These are phyloP conservation scores for Alloteropsis angusta DNA, from an alignment of 202 grass and related monocot species.

Conservation along the genomic window DNA sequence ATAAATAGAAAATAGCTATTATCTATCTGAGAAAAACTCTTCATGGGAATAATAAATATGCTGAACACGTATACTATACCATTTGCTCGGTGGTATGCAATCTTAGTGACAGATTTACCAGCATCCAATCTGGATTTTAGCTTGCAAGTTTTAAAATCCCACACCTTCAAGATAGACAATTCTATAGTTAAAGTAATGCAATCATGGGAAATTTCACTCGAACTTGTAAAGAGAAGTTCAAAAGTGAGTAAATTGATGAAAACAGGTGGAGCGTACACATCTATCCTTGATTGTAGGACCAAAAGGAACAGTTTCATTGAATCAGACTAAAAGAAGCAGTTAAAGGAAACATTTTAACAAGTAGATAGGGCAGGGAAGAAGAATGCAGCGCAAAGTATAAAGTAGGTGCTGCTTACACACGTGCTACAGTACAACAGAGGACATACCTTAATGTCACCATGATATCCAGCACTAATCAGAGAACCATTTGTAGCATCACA, in stretches of 20 bases:
- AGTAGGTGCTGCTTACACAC: not conserved
- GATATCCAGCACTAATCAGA: slow-evolving; percentile 85
- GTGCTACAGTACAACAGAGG: slow-evolving; percentile 1
- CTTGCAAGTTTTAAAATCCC: slow-evolving; percentile 76
- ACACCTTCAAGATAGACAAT: slow-evolving; percentile 48
- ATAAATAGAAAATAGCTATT: slow-evolving; percentile 29
- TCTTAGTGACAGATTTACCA: slow-evolving; percentile 66
- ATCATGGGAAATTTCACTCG: not conserved
- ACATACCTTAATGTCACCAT: slow-evolving; percentile 85
- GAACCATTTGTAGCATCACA: slow-evolving; percentile 81
- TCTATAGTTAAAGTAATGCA: slow-evolving; percentile 16
- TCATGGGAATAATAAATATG: slow-evolving; percentile 17
- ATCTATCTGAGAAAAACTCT: slow-evolving; percentile 5
- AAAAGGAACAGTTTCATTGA: not conserved
- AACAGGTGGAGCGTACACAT: not conserved
- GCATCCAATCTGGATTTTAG: slow-evolving; percentile 67
- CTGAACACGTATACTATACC: slow-evolving; percentile 36
- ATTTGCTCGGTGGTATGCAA: slow-evolving; percentile 84
- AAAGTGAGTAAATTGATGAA: not conserved
- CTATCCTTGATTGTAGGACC: slow-evolving; percentile 16
- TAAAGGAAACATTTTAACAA: not conserved
- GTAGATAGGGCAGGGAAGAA: not conserved
- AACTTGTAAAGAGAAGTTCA: not conserved
- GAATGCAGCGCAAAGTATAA: not conserved
- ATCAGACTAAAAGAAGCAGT: not conserved